Evolutionary conservation across 768 basidiomycete species (phyloP), one percentile per base, ranked within the genome.

Genomic region (Pisolithus orientalis): DNA sequence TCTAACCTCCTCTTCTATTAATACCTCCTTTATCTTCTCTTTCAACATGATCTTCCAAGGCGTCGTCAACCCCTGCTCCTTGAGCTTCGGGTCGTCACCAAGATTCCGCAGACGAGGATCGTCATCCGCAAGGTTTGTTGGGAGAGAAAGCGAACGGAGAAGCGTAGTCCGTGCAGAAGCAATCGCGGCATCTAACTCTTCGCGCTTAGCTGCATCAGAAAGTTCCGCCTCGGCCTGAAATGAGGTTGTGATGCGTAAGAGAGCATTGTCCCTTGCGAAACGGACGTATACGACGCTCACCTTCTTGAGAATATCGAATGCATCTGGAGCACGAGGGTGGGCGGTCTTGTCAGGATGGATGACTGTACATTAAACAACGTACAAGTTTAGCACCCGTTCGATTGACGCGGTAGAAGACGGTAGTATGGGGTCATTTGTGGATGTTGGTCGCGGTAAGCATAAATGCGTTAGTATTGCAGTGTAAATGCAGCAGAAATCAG

Each of bases 261-360:
- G 37, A 8, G 43, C 34, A 13, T 13, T 34, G 13, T 4, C 10
- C 14, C 14, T 10, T 38, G 32, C 29, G 7, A 7, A 4, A 37
- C 13, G 29, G 13, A 14, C 28, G 24, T 40, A 40, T 40, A 17
- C 28, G n/a, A 50, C 10, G 57, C 70, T 10, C 47, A 88, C 91
- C 82, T 96, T 95, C 75, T 96, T 96, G 44, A 96, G 77, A 32
- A 92, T 64, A 68, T 95, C 93, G 65, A 96, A 96, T 1, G 94
- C 94, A 70, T 96, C 91, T 61, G 91, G 86, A 47, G 91, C 90
- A 62, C 84, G 82, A 28, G 80, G 76, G 71, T 96, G 91, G 65
- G 89, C 75, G 61, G 88, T 87, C 78, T 98, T 99, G 76, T 99
- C 96, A 56, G 96, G 96, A 77, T 99, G 96, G 63, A 99, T 97